phyloP scores from a whole-genome alignment of 331 rosid species.

The Phaseolus coccineus region DNA sequence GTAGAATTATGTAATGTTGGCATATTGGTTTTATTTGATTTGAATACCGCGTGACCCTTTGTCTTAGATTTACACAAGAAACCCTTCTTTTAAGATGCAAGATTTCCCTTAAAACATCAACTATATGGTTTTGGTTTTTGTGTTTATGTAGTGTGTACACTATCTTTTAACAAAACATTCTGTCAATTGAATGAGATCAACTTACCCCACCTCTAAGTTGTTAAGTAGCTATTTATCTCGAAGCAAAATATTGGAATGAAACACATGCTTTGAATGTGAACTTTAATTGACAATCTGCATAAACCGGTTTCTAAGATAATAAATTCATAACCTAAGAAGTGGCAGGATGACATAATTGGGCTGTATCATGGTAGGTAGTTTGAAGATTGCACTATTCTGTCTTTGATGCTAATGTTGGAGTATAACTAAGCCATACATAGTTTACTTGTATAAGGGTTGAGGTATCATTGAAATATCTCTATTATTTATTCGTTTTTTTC shows the following conservation, averaged over 20 bases:
- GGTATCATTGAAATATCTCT: no score
- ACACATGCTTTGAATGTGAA: neutral
- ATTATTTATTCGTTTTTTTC: no score
- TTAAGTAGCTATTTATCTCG: neutral
- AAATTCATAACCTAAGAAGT: neutral
- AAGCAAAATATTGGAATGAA: slow-evolving; percentile 10
- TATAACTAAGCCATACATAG: slow-evolving; percentile 1
- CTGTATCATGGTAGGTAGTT: slow-evolving; percentile 7
- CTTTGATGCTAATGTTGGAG: slow-evolving; percentile 11
- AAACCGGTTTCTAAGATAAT: neutral
- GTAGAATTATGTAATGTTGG: no score
- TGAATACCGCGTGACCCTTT: no score
- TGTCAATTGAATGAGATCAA: neutral
- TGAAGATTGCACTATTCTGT: neutral
- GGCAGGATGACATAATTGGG: neutral
- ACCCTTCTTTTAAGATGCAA: no score
- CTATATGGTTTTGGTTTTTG: no score
- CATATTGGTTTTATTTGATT: no score
- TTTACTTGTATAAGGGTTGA: no score
- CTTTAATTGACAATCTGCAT: neutral
- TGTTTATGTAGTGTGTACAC: no score
- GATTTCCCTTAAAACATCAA: no score
- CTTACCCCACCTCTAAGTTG: neutral
- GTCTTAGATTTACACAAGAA: no score
- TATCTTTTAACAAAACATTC: no score